A percentile compares a stretch with the other conserved stretches of the same genome.
These are phyloP conservation scores for Ogataea ganodermae DNA, from an alignment of 805 yeast genomes.

Conservation along the genomic window DNA sequence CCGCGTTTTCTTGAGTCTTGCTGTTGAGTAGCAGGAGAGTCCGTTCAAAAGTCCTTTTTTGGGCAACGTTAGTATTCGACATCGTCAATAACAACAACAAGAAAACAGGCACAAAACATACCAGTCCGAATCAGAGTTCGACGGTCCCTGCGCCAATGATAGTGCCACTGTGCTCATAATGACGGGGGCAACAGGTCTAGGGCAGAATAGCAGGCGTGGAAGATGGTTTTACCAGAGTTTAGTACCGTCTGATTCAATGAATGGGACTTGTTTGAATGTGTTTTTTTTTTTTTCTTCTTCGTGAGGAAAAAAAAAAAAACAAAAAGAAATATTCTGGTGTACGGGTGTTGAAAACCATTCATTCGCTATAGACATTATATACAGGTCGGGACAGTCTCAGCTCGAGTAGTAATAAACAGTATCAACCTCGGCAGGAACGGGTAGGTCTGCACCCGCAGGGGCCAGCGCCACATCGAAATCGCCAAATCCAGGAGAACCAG, in stretches of 20 bases:
- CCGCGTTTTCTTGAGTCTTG: slow-evolving; percentile 13
- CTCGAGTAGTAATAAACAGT: slow-evolving; percentile 28
- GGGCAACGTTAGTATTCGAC: neutral
- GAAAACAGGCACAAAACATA: neutral
- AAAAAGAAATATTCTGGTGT: neutral
- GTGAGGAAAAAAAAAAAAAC: neutral
- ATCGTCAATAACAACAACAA: neutral
- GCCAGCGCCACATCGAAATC: slow-evolving; percentile 32
- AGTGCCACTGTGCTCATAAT: slow-evolving; percentile 2
- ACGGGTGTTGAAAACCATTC: neutral
- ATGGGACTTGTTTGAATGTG: neutral
- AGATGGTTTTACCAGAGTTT: neutral
- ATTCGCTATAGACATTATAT: too few relatives aligned
- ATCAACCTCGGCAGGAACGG: slow-evolving; percentile 42
- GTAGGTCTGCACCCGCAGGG: slow-evolving; percentile 31
- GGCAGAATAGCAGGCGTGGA: too few relatives aligned
- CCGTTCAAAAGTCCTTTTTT: slow-evolving; percentile 26
- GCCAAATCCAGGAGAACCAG: slow-evolving; percentile 25
- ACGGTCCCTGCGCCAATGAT: slow-evolving; percentile 5
- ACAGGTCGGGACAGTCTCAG: slow-evolving; percentile 25
- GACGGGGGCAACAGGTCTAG: neutral
- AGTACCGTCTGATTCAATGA: neutral
- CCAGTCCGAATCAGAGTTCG: slow-evolving; percentile 13
- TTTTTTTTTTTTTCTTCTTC: neutral
- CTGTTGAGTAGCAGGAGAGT: slow-evolving; percentile 18